Evolutionary conservation across 805 yeast species (phyloP), one percentile per base, ranked within the genome.

Genomic region (Jamesozyma gamospora): DNA sequence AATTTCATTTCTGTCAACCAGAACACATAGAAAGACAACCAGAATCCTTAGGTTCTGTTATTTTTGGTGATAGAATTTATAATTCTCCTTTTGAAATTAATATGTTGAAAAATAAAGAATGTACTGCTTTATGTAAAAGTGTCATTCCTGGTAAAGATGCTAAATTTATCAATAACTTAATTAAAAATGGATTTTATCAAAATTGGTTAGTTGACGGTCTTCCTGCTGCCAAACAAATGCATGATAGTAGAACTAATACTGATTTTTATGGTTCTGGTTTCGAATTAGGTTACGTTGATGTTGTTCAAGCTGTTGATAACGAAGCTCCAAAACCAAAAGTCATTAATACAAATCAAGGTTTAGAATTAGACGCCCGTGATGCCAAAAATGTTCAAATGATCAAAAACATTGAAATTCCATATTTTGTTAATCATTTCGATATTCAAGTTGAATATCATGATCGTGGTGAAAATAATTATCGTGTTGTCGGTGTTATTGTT

Each of bases 191-290:
- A 2, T 92, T 84, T 60, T 75, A 72, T 55, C 84, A 85, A 62
- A 90, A 90, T 59, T 90, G 97, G 97, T 69, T 88, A 39, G 66
- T 92, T 41, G 98, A 92, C 59, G 96, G 96, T 2, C 74, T 92
- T 50, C 98, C 98, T 10, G 94, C 87, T 6, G 95, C 95, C 4
- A 77, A 74, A 52, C 56, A 62, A 37, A 64, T 77, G 19, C 55
- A 60, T 35, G 90, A 83, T 52, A 56, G 58, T 40, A 72, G 74
- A 51, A 79, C 90, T 4, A 53, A 75, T 10, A 50, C 78, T 4
- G 69, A 69, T 27, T 83, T 79, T 56, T 83, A 82, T 56, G 82
- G 87, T 28, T 69, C 83, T 1, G 95, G 96, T 3, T 86, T 87
- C 62, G 79, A 75, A 40, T 69, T 88, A 37, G 96, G 96, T 32